These are phyloP conservation scores for Bacidia gigantensis DNA, from an alignment of 495 filamentous ascomycete genomes.

Conservation along the genomic window DNA sequence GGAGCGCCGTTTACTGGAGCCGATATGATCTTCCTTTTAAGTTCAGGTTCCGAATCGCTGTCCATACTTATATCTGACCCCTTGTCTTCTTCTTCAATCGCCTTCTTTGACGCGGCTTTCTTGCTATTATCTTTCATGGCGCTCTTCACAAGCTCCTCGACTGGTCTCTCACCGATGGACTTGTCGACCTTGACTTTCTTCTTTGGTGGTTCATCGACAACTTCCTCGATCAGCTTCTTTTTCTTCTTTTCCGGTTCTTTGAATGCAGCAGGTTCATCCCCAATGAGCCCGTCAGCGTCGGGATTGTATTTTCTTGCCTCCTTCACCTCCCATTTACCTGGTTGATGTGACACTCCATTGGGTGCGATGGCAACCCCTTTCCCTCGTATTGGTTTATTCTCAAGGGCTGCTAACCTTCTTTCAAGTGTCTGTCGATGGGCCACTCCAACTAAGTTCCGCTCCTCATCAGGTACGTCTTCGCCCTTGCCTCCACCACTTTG, in stretches of 20 bases:
- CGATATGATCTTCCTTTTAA: neutral
- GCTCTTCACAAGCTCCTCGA: slow-evolving; percentile 32
- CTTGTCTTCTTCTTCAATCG: neutral
- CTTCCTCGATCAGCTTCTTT: slow-evolving; percentile 36
- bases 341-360: slow-evolving; percentile 42
- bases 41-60: neutral
- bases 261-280: slow-evolving; percentile 49
- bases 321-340: slow-evolving; percentile 81
- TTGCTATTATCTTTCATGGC: slow-evolving; percentile 25
- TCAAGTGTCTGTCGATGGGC: slow-evolving; percentile 66
- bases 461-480: slow-evolving; percentile 69
- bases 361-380: slow-evolving; percentile 64
- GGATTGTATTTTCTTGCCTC: slow-evolving; percentile 92
- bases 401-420: slow-evolving; percentile 66
- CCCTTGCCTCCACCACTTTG: slow-evolving; percentile 43
- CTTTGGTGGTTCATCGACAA: slow-evolving; percentile 16
- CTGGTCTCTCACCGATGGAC: slow-evolving; percentile 20
- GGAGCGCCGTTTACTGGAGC: neutral
- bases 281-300: slow-evolving; percentile 75
- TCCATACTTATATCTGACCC: neutral
- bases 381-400: slow-evolving; percentile 77
- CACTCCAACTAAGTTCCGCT: slow-evolving; percentile 63
- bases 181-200: slow-evolving; percentile 19
- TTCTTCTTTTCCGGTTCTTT: slow-evolving; percentile 24
- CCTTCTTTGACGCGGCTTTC: neutral